Evolutionary conservation across 352 stramenopile genomes (phyloP).

Genomic region (Pythium dissotocum): DNA sequence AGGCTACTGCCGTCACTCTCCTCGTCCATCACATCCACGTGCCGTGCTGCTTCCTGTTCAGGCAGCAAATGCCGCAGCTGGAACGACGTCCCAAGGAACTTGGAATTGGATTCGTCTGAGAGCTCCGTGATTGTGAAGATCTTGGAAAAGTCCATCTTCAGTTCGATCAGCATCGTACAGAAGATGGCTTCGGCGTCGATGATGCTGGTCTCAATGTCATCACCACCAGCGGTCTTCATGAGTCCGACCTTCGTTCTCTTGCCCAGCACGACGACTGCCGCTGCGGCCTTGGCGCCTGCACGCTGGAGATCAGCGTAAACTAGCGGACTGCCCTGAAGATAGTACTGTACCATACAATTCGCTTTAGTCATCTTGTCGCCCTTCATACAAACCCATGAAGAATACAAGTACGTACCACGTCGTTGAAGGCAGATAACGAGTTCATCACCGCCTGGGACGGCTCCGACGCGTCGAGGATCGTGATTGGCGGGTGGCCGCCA

Average conservation of each 20-base stretch:
- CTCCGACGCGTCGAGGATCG: slow-evolving; percentile 73
- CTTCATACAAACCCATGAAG: background rate
- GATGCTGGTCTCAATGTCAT: slow-evolving; percentile 74
- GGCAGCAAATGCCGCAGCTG: slow-evolving; percentile 40
- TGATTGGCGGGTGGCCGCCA: slow-evolving; percentile 64
- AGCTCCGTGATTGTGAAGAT: slow-evolving; percentile 88
- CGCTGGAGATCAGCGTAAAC: slow-evolving; percentile 80
- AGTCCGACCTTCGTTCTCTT: slow-evolving; percentile 53
- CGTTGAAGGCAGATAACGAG: slow-evolving; percentile 49
- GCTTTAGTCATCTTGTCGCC: background rate
- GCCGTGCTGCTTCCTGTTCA: background rate
- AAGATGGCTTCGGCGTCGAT: slow-evolving; percentile 85
- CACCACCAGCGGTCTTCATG: slow-evolving; percentile 27
- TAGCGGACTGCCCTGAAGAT: slow-evolving; percentile 73
- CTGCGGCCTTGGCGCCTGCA: slow-evolving; percentile 75
- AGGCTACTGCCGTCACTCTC: slow-evolving; percentile 28
- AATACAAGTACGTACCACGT: slow-evolving; percentile 55
- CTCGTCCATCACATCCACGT: slow-evolving; percentile 4
- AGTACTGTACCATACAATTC: slow-evolving; percentile 48
- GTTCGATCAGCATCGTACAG: slow-evolving; percentile 81
- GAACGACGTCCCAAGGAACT: slow-evolving; percentile 82
- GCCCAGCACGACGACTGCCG: slow-evolving; percentile 77
- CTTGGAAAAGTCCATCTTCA: slow-evolving; percentile 85
- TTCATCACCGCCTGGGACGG: slow-evolving; percentile 51
- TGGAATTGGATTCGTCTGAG: slow-evolving; percentile 83